Conservation (phyloP, 768 basidiomycete species). For the Tricholoma terreum region DNA sequence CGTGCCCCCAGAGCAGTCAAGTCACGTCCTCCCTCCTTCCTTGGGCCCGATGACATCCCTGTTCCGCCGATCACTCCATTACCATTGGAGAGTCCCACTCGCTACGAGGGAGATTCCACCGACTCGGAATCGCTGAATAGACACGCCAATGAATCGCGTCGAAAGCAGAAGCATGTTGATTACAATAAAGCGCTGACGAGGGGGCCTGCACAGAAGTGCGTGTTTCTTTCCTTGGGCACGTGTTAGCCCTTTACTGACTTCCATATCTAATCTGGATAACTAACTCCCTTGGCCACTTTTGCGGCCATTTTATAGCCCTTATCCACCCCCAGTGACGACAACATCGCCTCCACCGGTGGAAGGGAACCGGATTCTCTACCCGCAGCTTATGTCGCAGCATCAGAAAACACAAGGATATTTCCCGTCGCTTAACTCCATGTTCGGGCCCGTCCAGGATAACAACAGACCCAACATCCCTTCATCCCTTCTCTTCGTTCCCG, state of each 20-base stretch:
- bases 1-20: constrained; percentile 27
- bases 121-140: constrained; percentile 43
- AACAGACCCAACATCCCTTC: constrained; percentile 32
- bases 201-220: constrained; percentile 34
- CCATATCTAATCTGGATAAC: not conserved
- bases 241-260: not conserved
- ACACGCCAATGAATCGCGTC: constrained; percentile 18
- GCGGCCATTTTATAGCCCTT: constrained; percentile 23
- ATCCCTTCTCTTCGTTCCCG: constrained; percentile 45
- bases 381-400: constrained; percentile 75
- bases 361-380: constrained; percentile 51
- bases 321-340: constrained; percentile 63
- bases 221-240: constrained; percentile 8
- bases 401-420: constrained; percentile 76
- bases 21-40: constrained; percentile 35
- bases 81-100: constrained; percentile 65
- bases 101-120: constrained; percentile 46
- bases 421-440: constrained; percentile 78
- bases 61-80: constrained; percentile 35
- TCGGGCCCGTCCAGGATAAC: constrained; percentile 36
- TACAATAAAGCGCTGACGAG: constrained; percentile 25
- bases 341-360: constrained; percentile 65
- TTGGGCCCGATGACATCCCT: constrained; percentile 14
- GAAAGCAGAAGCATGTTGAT: constrained; percentile 20
- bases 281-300: not conserved